Base-by-base conservation (phyloP, 129 eudicot genomes). In the Silybum marianum region DNA sequence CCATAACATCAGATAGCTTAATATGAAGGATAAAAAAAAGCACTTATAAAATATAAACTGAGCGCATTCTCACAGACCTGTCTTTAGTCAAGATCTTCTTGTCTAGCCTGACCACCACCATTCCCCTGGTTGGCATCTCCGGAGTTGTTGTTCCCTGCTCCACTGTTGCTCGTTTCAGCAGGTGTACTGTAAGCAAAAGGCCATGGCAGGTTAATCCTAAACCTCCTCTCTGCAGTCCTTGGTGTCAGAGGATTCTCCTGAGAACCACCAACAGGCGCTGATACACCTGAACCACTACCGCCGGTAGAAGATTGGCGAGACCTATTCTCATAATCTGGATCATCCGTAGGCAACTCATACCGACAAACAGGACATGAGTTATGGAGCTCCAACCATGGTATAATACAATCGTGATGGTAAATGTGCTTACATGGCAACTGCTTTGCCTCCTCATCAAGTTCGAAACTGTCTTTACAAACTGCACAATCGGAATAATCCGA, bases 301-400 rank as follows among this genome's bases (percentile, higher is more conserved):
- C 81, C 74, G 11, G 6, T 51, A n/a, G 81, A 21, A 66, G 81
- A 36, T 22, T 85, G 91, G 10, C 89, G 36, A 6, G 83, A 48
- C 71, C 93, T 38, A 63, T 75, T 88, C 79, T 92, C 98, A 51
- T 94, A 94, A 63, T 94, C 97, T 0, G 88, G 89, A 77, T 94
- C 98, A 78, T 94, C 98, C 0, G 98, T 94, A 2, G 98, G 93
- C 83, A 93, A 80, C 91, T 93, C 96, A 63, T 81, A 91, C 66
- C 98, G 84, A 78, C 98, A 93, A 81, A 93, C 97, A 0, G 98
- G 98, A 54, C 98, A 93, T 2, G 98, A 89, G 74, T 93, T 91
- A 80, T 91, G 98, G 87, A 93, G 46, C 81, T 91, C 98, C 86
- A 91, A 82, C 97, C 98, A 93, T 1, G 97, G 98, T 36, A 91